A percentile compares a stretch with the other conserved stretches of the same genome.
Conservation (phyloP, 1,284 basidiomycete genomes). For the Coriolopsis trogii region DNA sequence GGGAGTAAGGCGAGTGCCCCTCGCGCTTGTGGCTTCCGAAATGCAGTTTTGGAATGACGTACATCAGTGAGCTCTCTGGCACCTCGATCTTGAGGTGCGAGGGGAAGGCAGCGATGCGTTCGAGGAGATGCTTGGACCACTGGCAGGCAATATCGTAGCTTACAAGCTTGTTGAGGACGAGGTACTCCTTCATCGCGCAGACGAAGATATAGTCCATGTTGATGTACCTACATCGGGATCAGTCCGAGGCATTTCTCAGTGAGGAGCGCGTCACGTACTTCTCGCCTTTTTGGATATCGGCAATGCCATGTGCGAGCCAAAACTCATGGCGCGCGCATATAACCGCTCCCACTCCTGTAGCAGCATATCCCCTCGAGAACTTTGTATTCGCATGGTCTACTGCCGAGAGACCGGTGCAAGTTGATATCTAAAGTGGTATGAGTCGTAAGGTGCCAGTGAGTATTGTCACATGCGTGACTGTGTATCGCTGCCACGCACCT, state of each 20-base stretch:
- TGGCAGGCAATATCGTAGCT: conserved; percentile 30
- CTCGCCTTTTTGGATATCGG: conserved; percentile 22
- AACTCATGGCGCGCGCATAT: conserved; percentile 28
- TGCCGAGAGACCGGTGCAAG: conserved; percentile 22
- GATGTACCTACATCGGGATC: conserved; percentile 25
- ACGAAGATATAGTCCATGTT: conserved; percentile 31
- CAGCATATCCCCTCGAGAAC: conserved; percentile 18
- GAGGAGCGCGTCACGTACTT: conserved; percentile 6
- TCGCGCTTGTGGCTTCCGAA: conserved; percentile 15
- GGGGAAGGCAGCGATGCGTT: conserved; percentile 12
- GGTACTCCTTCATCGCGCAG: conserved; percentile 5
- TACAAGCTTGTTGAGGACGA: neutral
- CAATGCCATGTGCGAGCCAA: conserved; percentile 9
- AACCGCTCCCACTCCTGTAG: conserved; percentile 27
- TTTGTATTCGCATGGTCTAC: conserved; percentile 21
- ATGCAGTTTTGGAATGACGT: conserved; percentile 27
- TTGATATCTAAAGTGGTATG: conserved; percentile 19
- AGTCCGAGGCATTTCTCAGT: neutral
- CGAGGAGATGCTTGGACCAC: conserved; percentile 17
- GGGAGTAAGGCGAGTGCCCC: conserved; percentile 22
- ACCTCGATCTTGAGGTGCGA: conserved; percentile 1
- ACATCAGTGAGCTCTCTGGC: conserved; percentile 4
- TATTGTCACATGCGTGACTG: neutral
- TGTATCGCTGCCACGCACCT: conserved; percentile 13
- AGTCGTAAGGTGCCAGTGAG: neutral